A percentile compares a stretch with the other conserved stretches of the same genome.
phyloP scores from a whole-genome alignment of 371 early-diverging fungal species.

The Actinomucor elegans region DNA sequence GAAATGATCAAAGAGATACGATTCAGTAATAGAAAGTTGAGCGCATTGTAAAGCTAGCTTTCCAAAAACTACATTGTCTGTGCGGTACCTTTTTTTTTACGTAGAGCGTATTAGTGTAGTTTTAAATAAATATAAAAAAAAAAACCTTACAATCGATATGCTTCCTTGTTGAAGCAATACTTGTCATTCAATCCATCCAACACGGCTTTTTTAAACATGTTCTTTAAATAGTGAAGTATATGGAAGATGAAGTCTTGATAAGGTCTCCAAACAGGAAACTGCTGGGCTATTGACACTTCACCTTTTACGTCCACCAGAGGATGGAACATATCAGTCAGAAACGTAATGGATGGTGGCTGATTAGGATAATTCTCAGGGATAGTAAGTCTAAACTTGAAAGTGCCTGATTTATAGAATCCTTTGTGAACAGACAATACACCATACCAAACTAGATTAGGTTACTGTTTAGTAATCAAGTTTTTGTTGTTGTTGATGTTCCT shows the following conservation, averaged over 20 bases:
- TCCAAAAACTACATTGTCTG: conserved; percentile 67
- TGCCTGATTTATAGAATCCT: conserved; percentile 90
- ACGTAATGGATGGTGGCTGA: conserved; percentile 82
- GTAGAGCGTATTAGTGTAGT: too few species aligned
- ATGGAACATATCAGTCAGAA: conserved; percentile 92
- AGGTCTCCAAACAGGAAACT: conserved; percentile 82
- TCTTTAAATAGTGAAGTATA: conserved; percentile 82
- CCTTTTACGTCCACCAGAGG: conserved; percentile 87
- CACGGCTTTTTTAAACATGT: conserved; percentile 78
- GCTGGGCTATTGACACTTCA: conserved; percentile 66
- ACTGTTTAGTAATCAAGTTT: neutral
- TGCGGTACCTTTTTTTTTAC: conserved; percentile 47
- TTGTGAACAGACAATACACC: conserved; percentile 85
- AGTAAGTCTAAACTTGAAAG: conserved; percentile 88
- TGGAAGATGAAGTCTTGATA: conserved; percentile 82
- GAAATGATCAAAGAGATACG: conserved; percentile 64
- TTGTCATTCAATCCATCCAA: conserved; percentile 69
- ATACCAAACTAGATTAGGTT: conserved; percentile 73
- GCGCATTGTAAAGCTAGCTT: conserved; percentile 82
- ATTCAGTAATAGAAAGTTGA: conserved; percentile 72
- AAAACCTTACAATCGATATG: conserved; percentile 72
- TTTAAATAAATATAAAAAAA: too few species aligned
- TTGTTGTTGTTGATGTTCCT: neutral
- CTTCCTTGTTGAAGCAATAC: conserved; percentile 73
- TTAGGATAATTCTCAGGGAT: conserved; percentile 90